phyloP scores from a whole-genome alignment of 2,329 filamentous ascomycete species.

The Colletotrichum eremochloae region DNA sequence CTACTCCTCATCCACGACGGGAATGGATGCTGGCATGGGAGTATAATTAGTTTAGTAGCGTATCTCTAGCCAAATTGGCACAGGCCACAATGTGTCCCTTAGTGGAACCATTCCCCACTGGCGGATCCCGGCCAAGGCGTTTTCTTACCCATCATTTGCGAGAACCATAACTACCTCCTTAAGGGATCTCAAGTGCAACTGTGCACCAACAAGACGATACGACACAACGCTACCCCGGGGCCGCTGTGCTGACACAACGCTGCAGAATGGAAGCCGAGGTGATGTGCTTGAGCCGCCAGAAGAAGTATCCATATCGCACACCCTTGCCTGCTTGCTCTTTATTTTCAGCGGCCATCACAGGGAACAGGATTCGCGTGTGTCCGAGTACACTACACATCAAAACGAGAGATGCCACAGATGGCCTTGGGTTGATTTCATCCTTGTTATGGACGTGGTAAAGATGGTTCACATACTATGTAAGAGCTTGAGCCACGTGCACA shows the following conservation, averaged over 20 bases:
- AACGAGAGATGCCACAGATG: neutral
- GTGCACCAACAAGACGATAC: neutral
- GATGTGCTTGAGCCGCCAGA: slow-evolving; percentile 3
- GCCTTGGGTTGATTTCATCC: neutral
- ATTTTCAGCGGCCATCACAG: neutral
- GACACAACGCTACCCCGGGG: neutral
- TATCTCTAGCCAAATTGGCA: slow-evolving; percentile 3
- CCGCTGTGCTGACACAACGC: neutral
- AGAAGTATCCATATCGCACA: neutral
- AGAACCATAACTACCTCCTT: neutral
- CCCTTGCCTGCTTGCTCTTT: no score
- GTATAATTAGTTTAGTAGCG: neutral
- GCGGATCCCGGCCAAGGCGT: slow-evolving; percentile 3
- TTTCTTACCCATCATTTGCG: slow-evolving; percentile 10
- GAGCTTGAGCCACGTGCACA: neutral
- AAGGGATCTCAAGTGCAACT: neutral
- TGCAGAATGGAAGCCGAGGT: neutral
- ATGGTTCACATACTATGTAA: no score
- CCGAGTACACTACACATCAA: neutral
- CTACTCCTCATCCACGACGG: neutral
- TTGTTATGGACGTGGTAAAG: neutral
- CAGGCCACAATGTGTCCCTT: slow-evolving; percentile 5
- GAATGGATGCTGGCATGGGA: neutral
- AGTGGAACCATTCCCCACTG: neutral
- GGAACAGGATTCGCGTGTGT: neutral